Conservation (phyloP, 371 early-diverging fungal genomes). For the Actinomortierella wolfii region DNA sequence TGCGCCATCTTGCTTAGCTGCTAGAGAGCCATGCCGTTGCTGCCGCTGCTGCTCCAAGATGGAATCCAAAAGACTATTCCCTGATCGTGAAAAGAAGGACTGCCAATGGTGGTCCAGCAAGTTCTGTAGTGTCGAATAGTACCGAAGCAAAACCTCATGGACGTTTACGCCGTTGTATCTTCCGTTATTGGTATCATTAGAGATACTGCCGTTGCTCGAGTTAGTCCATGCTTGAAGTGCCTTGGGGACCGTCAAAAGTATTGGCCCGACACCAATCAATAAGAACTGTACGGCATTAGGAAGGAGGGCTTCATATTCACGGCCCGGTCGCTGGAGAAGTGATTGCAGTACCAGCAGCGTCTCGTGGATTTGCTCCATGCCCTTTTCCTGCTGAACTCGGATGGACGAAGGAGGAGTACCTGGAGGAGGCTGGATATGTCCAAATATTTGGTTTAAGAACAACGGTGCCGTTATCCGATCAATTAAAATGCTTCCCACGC, state of each 20-base stretch:
- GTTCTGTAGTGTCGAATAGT: constrained; percentile 19
- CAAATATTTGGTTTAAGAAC: neutral
- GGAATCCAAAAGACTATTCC: neutral
- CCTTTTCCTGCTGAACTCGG: constrained; percentile 15
- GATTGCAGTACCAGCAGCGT: constrained; percentile 19
- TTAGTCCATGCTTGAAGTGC: neutral
- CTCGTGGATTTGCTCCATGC: constrained; percentile 14
- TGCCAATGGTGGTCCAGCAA: constrained; percentile 19
- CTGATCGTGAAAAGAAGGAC: constrained; percentile 20
- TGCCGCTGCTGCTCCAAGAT: too few relatives aligned
- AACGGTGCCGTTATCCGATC: constrained; percentile 21
- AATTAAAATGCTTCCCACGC: constrained; percentile 28
- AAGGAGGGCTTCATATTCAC: constrained; percentile 11
- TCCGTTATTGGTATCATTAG: neutral
- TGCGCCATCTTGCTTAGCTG: too few relatives aligned
- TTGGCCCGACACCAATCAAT: constrained; percentile 32
- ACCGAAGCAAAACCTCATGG: constrained; percentile 25
- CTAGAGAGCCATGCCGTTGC: too few relatives aligned
- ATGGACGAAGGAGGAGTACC: constrained; percentile 21
- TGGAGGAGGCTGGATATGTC: neutral
- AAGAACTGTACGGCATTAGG: constrained; percentile 25
- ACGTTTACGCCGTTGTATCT: neutral
- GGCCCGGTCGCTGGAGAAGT: constrained; percentile 23
- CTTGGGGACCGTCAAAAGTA: constrained; percentile 8
- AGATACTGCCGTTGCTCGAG: neutral